Conservation (phyloP, 495 filamentous ascomycete genomes). For the Penicillium silybi region DNA sequence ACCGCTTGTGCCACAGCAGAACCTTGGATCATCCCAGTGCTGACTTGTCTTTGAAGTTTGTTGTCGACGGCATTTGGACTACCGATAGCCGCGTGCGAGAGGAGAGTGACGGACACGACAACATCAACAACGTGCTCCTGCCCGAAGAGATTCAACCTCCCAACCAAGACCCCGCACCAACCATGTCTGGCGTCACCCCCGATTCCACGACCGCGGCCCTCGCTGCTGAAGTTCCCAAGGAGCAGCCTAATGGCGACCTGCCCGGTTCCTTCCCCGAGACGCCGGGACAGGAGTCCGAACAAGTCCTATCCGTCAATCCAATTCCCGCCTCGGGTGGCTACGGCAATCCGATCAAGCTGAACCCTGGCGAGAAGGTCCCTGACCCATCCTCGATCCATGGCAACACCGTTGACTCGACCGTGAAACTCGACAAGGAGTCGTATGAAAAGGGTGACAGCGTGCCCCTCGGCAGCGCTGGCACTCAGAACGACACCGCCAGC, state of each 20-base stretch:
- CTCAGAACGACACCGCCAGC: conserved; percentile 10
- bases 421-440: conserved; percentile 74
- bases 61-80: conserved; percentile 85
- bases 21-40: not conserved
- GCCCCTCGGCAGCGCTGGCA: conserved; percentile 20
- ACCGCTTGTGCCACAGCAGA: conserved; percentile 4
- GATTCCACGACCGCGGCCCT: conserved; percentile 71
- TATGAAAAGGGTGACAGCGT: conserved; percentile 72
- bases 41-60: conserved; percentile 57
- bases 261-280: conserved; percentile 83
- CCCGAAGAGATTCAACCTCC: conserved; percentile 60
- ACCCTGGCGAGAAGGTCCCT: conserved; percentile 77
- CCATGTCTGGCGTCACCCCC: conserved; percentile 67
- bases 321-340: conserved; percentile 70
- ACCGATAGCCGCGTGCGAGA: conserved; percentile 72
- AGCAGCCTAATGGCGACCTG: conserved; percentile 43
- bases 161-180: conserved; percentile 32
- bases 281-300: conserved; percentile 54
- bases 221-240: conserved; percentile 64
- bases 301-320: conserved; percentile 58
- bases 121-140: conserved; percentile 84
- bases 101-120: conserved; percentile 71
- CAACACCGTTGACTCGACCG: conserved; percentile 51
- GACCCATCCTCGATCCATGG: conserved; percentile 47
- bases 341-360: conserved; percentile 75